Conservation (phyloP, 345 rosid species). For the Gossypium herbaceum region DNA sequence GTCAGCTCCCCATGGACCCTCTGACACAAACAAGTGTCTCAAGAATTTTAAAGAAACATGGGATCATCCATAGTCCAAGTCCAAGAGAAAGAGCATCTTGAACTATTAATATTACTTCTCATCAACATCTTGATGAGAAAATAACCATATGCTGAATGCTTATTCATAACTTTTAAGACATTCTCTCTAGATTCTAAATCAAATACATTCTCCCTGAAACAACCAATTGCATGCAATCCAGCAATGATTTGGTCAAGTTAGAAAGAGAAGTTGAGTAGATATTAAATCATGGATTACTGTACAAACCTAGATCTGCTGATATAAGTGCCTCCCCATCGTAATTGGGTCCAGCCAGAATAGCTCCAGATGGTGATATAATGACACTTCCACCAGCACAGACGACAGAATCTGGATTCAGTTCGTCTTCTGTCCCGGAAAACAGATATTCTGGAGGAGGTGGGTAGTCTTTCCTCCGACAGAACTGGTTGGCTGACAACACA, state of each 20-base stretch:
- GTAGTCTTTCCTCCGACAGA: slow-evolving; percentile 80
- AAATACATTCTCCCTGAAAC: too few relatives aligned
- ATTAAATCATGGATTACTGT: neutral
- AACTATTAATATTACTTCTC: neutral
- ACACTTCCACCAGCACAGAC: slow-evolving; percentile 94
- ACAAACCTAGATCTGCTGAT: slow-evolving; percentile 81
- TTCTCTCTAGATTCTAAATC: too few relatives aligned
- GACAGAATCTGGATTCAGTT: slow-evolving; percentile 62
- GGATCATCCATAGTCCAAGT: neutral
- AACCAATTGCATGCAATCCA: neutral
- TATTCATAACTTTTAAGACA: too few relatives aligned
- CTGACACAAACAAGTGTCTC: neutral
- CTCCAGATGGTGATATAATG: slow-evolving; percentile 80
- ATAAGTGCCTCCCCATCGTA: slow-evolving; percentile 82
- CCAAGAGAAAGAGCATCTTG: slow-evolving; percentile 6
- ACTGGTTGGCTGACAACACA: slow-evolving; percentile 85
- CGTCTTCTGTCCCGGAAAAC: slow-evolving; percentile 62
- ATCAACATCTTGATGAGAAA: neutral
- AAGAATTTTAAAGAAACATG: neutral
- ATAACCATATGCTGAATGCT: too few relatives aligned
- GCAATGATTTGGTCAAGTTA: neutral
- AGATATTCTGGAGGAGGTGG: slow-evolving; percentile 85
- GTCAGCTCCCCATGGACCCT: neutral
- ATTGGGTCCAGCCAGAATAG: slow-evolving; percentile 86
- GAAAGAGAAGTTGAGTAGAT: neutral